Evolutionary conservation across 1,139 yeast genomes (phyloP).

Genomic region (Lodderomyces parapsilosis): DNA sequence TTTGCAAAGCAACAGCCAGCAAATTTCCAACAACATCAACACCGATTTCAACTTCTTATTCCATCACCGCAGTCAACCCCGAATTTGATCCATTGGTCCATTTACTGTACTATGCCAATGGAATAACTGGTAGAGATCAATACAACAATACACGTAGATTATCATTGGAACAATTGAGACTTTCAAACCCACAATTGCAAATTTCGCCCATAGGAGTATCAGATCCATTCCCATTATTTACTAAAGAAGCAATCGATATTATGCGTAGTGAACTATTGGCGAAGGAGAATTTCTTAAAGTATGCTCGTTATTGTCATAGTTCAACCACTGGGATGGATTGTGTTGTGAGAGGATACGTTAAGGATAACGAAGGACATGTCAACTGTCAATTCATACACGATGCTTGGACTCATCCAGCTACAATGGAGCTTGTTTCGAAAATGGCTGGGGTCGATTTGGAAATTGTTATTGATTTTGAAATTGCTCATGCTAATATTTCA

Average conservation of each 20-base stretch:
- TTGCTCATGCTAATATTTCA: slow-evolving; percentile 50
- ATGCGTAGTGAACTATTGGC: slow-evolving; percentile 53
- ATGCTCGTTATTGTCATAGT: slow-evolving; percentile 38
- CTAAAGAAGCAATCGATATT: slow-evolving; percentile 53
- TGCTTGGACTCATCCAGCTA: slow-evolving; percentile 59
- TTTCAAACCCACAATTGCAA: slow-evolving; percentile 29
- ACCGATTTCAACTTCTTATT: background rate
- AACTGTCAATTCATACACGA: slow-evolving; percentile 44
- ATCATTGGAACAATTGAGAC: slow-evolving; percentile 49
- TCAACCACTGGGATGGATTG: slow-evolving; percentile 48
- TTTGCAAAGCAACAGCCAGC: background rate
- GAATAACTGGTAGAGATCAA: slow-evolving; percentile 26
- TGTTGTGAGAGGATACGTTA: slow-evolving; percentile 48
- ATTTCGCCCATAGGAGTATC: slow-evolving; percentile 52
- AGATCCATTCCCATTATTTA: slow-evolving; percentile 58
- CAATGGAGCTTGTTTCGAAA: slow-evolving; percentile 44
- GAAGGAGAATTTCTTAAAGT: slow-evolving; percentile 42
- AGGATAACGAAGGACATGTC: slow-evolving; percentile 23
- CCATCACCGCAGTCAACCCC: background rate
- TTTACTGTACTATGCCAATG: slow-evolving; percentile 31
- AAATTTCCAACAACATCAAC: background rate
- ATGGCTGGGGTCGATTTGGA: slow-evolving; percentile 59
- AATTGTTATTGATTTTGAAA: slow-evolving; percentile 52
- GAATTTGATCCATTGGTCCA: slow-evolving; percentile 47
- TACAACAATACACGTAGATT: slow-evolving; percentile 32